A percentile compares a stretch with the other conserved stretches of the same genome.
phyloP scores from a whole-genome alignment of 768 basidiomycete species.

The Serpula lacrymans region DNA sequence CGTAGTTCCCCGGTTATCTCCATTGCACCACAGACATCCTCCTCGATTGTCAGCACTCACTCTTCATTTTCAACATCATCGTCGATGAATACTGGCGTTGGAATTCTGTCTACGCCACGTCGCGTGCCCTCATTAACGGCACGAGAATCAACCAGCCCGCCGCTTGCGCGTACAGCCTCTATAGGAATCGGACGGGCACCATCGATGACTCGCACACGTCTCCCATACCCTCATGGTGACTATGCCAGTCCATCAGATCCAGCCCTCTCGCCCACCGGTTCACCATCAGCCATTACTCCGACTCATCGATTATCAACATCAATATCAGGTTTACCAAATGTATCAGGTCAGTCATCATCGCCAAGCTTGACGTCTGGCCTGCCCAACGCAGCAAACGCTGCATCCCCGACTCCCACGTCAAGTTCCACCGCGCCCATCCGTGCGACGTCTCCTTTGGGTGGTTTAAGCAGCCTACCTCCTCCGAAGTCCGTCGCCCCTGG shows the following conservation, averaged over 20 bases:
- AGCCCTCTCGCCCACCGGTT: slow-evolving; percentile 38
- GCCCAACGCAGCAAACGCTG: too few species aligned
- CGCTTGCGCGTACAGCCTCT: slow-evolving; percentile 46
- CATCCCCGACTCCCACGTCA: slow-evolving; percentile 16
- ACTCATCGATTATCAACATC: slow-evolving; percentile 40
- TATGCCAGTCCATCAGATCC: slow-evolving; percentile 64
- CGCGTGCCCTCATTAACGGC: slow-evolving; percentile 38
- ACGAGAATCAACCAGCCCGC: slow-evolving; percentile 63
- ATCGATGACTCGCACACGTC: slow-evolving; percentile 45
- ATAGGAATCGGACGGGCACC: slow-evolving; percentile 28
- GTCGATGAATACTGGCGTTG: background rate
- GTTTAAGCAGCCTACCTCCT: too few species aligned
- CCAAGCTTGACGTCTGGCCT: too few species aligned
- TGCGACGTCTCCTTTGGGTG: slow-evolving; percentile 20
- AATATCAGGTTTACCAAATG: slow-evolving; percentile 43
- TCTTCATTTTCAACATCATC: slow-evolving; percentile 18
- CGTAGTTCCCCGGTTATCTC: slow-evolving; percentile 45
- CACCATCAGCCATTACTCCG: slow-evolving; percentile 35
- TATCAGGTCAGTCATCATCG: too few species aligned
- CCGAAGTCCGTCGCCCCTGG: too few species aligned
- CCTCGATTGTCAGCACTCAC: slow-evolving; percentile 36
- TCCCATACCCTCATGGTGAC: slow-evolving; percentile 83
- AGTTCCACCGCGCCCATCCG: slow-evolving; percentile 22
- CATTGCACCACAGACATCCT: slow-evolving; percentile 43
- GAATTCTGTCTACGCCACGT: slow-evolving; percentile 25